Evolutionary conservation across 2,329 filamentous ascomycete genomes (phyloP), one percentile per base, ranked within the genome.

Genomic region (Hypoxylon sp.): DNA sequence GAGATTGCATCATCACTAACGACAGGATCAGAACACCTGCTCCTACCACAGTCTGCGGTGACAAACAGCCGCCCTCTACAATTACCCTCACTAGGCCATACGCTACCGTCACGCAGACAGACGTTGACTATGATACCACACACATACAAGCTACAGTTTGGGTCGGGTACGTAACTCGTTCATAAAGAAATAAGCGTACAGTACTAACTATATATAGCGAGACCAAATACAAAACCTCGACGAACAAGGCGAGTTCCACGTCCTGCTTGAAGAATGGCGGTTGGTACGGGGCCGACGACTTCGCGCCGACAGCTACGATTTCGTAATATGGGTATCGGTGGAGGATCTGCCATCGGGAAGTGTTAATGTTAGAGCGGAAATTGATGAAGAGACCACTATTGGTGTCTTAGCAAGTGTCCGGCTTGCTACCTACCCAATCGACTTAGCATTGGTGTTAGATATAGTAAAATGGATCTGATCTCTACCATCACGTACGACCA

Each of bases 251-350:
- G 9, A 81, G 78, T 55, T 78, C 79, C 2, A 81, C 79, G 4
- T 77, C 76, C 8, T 82, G 80, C 59, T 79, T 77, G 74, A 72
- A 72, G 17, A 74, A 76, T 22, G 80, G 80, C 4, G 80, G 80
- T 2, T 81, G 78, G 80, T 73, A 75, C 58, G 74, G 73, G 8
- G 72, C 68, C 29, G 68, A 71, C 19, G 47, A 46, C 14, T n/a
- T 42, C 13, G 37, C 33, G n/a, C 47, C 53, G 6, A 70, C 68
- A 17, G 61, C 61, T 6, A 68, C 64, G 39, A 37, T 52, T 35
- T 60, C 44, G 33, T 50, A 19, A 50, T 11, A 44, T 8, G 17
- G n/a, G 9, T 10, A 22, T 44, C 6, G 9, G 39, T 44, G 17
- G 17, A 33, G 14, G 4, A 4, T 35, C 50, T 24, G 17, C 33